phyloP scores from a whole-genome alignment of 139 green algal species.

The Closterium sp. region DNA sequence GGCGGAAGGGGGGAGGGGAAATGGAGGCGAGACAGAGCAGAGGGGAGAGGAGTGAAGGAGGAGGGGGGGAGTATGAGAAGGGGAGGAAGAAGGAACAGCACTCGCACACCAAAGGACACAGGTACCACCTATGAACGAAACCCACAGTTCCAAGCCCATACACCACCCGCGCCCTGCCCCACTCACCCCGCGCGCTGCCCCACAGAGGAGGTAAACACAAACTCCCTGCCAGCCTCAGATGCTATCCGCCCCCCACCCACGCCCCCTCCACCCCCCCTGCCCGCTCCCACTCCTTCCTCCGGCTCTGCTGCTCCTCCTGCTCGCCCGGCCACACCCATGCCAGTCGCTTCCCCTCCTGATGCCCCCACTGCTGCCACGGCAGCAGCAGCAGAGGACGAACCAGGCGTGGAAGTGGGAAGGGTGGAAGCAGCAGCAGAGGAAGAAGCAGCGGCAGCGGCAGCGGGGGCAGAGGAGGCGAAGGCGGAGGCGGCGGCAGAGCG shows the following conservation, averaged over 20 bases:
- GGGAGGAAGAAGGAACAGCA: no score
- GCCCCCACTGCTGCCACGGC: neutral
- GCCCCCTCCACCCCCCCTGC: slow-evolving; percentile 11
- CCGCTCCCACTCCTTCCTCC: neutral
- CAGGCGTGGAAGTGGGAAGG: neutral
- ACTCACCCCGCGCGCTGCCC: neutral
- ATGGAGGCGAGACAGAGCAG: neutral
- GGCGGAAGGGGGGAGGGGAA: neutral
- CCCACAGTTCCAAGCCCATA: neutral
- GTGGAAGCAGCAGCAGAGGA: neutral
- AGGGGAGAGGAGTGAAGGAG: neutral
- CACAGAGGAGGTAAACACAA: slow-evolving; percentile 47
- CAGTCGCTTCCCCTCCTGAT: neutral
- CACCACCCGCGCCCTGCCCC: no score
- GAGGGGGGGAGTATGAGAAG: neutral
- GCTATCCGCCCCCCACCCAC: slow-evolving; percentile 40
- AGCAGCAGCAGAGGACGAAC: neutral
- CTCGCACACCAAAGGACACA: neutral
- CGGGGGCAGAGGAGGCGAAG: neutral
- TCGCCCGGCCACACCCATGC: neutral
- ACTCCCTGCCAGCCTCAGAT: slow-evolving; percentile 39
- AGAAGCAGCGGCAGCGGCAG: neutral
- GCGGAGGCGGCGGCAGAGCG: slow-evolving; percentile 3
- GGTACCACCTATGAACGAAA: neutral
- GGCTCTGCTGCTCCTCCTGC: neutral